A percentile compares a stretch with the other conserved stretches of the same genome.
Conservation (phyloP, 371 early-diverging fungal species). For the Syncephalastrum contaminatum region DNA sequence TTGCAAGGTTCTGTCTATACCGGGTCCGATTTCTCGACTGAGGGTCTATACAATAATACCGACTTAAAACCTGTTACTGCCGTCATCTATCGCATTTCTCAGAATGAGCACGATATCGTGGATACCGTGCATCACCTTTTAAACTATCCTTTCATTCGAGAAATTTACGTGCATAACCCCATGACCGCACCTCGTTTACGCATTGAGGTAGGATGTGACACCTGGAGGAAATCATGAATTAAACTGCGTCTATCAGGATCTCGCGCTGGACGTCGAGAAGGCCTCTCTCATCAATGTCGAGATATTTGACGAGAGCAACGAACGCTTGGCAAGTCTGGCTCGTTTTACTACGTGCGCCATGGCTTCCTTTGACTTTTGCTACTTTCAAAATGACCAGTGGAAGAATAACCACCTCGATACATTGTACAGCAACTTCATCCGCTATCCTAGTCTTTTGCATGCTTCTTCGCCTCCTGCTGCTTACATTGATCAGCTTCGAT, state of each 20-base stretch:
- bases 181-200: conserved; percentile 31
- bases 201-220: conserved; percentile 2
- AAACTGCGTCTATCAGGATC: conserved; percentile 6
- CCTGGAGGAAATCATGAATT: neutral
- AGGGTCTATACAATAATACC: conserved; percentile 10
- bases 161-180: conserved; percentile 56
- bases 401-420: conserved; percentile 55
- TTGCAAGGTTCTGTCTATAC: too few relatives aligned
- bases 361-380: conserved; percentile 57
- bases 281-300: conserved; percentile 10
- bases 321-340: conserved; percentile 41
- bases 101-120: conserved; percentile 36
- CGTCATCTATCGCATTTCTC: conserved; percentile 52
- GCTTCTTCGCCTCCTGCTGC: conserved; percentile 57
- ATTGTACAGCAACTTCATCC: conserved; percentile 61
- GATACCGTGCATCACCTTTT: conserved; percentile 41
- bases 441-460: conserved; percentile 56
- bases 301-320: conserved; percentile 25
- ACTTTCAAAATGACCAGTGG: conserved; percentile 65
- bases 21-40: neutral
- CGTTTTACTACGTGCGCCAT: conserved; percentile 62
- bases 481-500: conserved; percentile 55
- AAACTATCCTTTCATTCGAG: conserved; percentile 54
- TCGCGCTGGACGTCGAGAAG: conserved; percentile 8
- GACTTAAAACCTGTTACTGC: conserved; percentile 56